These are phyloP conservation scores for Kuraishia floccosa DNA, from an alignment of 805 yeast species.

Conservation along the genomic window DNA sequence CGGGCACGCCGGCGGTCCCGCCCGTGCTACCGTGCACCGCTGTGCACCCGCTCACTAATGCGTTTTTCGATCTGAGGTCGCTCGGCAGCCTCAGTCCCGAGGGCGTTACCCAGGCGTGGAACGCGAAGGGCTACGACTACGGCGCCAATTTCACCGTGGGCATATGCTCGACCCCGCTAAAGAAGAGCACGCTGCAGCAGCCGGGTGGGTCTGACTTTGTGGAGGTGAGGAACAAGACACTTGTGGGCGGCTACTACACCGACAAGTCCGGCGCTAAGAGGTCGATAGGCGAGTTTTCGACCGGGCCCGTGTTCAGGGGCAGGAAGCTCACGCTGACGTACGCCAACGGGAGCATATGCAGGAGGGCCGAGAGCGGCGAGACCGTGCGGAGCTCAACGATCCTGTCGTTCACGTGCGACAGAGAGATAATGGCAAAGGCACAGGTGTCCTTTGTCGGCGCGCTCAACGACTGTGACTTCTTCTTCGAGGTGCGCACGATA, in stretches of 20 bases:
- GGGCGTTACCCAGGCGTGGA: slow-evolving; percentile 38
- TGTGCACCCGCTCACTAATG: slow-evolving; percentile 27
- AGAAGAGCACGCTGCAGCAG: slow-evolving; percentile 7
- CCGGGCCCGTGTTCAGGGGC: slow-evolving; percentile 60
- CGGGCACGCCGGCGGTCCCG: slow-evolving; percentile 5
- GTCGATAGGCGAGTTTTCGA: slow-evolving; percentile 52
- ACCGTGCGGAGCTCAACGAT: slow-evolving; percentile 49
- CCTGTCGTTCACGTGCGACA: slow-evolving; percentile 67
- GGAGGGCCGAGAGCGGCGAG: slow-evolving; percentile 30
- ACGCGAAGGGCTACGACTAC: slow-evolving; percentile 59
- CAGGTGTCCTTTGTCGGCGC: slow-evolving; percentile 61
- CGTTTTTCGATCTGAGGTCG: slow-evolving; percentile 32
- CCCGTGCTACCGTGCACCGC: slow-evolving; percentile 31
- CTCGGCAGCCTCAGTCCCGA: slow-evolving; percentile 19
- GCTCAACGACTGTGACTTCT: slow-evolving; percentile 66
- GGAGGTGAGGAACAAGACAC: slow-evolving; percentile 24
- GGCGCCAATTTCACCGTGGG: slow-evolving; percentile 65
- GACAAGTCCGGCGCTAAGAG: slow-evolving; percentile 28
- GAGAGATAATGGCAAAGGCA: slow-evolving; percentile 57
- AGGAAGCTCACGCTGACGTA: slow-evolving; percentile 61
- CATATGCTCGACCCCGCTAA: slow-evolving; percentile 50
- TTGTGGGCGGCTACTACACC: slow-evolving; percentile 48
- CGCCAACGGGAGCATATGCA: slow-evolving; percentile 54
- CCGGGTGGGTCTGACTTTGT: slow-evolving; percentile 17
- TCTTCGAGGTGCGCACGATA: slow-evolving; percentile 75